These are phyloP conservation scores for Colletotrichum spaethianum DNA, from an alignment of 2,329 filamentous ascomycete genomes.

Conservation along the genomic window DNA sequence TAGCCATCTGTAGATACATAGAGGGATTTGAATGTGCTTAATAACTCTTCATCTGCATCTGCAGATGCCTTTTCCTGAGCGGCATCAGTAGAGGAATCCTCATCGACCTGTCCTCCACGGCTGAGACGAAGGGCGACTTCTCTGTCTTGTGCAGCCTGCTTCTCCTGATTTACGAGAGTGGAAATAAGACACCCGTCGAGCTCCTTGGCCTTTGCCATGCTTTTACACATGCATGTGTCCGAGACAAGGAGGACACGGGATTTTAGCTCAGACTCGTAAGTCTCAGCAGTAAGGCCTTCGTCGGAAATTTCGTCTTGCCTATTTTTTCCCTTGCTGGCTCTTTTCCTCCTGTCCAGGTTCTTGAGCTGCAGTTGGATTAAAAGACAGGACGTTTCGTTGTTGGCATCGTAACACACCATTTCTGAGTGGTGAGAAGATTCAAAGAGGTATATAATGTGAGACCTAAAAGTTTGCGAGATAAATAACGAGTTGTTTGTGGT, in stretches of 20 bases:
- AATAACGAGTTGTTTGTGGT: no score
- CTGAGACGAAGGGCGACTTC: constrained; percentile 2
- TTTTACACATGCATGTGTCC: constrained; percentile 42
- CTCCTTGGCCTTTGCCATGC: constrained; percentile 44
- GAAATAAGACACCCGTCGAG: constrained; percentile 39
- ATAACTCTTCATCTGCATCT: neutral
- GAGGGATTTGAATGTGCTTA: neutral
- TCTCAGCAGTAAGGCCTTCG: constrained; percentile 30
- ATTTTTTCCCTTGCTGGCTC: neutral
- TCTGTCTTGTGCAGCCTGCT: constrained; percentile 14
- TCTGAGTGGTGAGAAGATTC: neutral
- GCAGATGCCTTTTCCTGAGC: neutral
- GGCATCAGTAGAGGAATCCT: neutral
- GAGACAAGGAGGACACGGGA: constrained; percentile 2
- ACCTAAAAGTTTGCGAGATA: no score
- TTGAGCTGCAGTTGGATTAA: neutral
- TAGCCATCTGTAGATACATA: neutral
- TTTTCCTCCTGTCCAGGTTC: neutral
- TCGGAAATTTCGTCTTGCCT: constrained; percentile 27
- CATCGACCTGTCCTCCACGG: neutral
- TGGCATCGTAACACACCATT: neutral
- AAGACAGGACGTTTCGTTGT: neutral
- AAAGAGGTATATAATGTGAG: no score
- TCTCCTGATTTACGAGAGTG: constrained; percentile 4
- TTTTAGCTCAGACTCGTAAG: constrained; percentile 40